Base-by-base conservation (phyloP, 169 alveolate genomes). In the Plasmodium billcollinsi region DNA sequence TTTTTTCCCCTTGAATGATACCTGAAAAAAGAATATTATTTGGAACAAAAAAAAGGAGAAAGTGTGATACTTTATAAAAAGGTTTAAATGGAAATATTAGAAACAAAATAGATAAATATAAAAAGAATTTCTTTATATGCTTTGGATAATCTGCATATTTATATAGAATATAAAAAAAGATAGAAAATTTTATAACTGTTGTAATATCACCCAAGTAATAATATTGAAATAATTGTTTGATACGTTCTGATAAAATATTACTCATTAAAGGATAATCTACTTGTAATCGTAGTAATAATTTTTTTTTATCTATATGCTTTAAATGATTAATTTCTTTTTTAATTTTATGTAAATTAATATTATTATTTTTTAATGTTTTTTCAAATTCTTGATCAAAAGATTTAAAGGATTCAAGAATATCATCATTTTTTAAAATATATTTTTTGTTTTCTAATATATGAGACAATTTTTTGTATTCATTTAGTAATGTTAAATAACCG, bases 261-360 rank as follows among this genome's bases (percentile, higher is more conserved):
- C 86, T 72, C 91, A 85, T 85, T 14, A 70, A 21, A n/a, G 91
- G 91, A 71, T 70, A 85, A 39, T 85, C 91, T 9, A 85, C 69
- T 20, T 73, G 61, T 49, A 85, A 52, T 24, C 91, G 43, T 15
- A 85, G 50, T 5, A 85, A 21, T 29, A 71, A 63, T 59, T 85
- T 85, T 85, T 85, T 85, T 43, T 33, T 63, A 18, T 49, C 50
- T 49, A 71, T 12, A 70, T 39, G 29, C 58, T 43, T 73, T 20
- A 85, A 39, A 1, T 70, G 26, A 9, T 85, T 59, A 26, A 85
- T 85, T 45, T 85, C 91, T 61, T 85, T 71, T 73, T 70, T 70
- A 59, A 71, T 71, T 33, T 85, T 85, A 7, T 85, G 74, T 26
- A 85, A 70, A 63, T 24, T 85, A 21, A 85, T 24, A 62, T 73